Percentiles rank a stretch among this genome's conserved stretches.
These are phyloP conservation scores for Saprolegnia diclina DNA, from an alignment of 352 stramenopile species.

Conservation along the genomic window DNA sequence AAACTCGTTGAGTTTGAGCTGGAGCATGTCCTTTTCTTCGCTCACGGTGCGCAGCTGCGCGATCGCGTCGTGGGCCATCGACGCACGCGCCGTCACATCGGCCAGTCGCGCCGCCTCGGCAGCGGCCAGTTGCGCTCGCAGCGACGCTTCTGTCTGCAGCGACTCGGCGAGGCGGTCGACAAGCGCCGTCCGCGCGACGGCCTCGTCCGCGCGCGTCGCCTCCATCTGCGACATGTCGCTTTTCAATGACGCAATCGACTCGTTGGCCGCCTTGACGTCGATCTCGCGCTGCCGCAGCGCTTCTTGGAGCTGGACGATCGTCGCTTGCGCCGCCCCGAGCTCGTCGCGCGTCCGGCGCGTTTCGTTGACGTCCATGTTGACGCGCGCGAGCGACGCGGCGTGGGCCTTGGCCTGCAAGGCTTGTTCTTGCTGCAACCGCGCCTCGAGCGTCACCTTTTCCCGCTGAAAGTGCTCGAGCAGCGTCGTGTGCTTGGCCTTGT, in stretches of 20 bases:
- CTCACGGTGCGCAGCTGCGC: constrained; percentile 3
- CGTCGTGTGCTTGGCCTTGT: constrained; percentile 49
- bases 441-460: constrained; percentile 54
- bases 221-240: constrained; percentile 53
- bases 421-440: constrained; percentile 50
- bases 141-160: constrained; percentile 51
- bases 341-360: constrained; percentile 48
- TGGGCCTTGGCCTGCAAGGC: constrained; percentile 69
- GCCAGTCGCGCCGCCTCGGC: neutral
- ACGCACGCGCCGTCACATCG: neutral
- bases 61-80: neutral
- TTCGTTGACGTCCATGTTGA: constrained; percentile 63
- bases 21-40: constrained; percentile 74
- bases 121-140: constrained; percentile 31
- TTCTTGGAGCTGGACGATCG: constrained; percentile 43
- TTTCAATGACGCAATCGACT: constrained; percentile 37
- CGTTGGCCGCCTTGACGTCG: constrained; percentile 32
- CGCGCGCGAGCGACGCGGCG: constrained; percentile 43
- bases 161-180: constrained; percentile 71
- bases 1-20: constrained; percentile 73
- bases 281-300: constrained; percentile 46
- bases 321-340: constrained; percentile 32
- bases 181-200: constrained; percentile 58
- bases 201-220: constrained; percentile 46
- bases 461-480: constrained; percentile 61